A percentile compares a stretch with the other conserved stretches of the same genome.
phyloP scores from a whole-genome alignment of 768 basidiomycete genomes.

The Arthromyces matolae region DNA sequence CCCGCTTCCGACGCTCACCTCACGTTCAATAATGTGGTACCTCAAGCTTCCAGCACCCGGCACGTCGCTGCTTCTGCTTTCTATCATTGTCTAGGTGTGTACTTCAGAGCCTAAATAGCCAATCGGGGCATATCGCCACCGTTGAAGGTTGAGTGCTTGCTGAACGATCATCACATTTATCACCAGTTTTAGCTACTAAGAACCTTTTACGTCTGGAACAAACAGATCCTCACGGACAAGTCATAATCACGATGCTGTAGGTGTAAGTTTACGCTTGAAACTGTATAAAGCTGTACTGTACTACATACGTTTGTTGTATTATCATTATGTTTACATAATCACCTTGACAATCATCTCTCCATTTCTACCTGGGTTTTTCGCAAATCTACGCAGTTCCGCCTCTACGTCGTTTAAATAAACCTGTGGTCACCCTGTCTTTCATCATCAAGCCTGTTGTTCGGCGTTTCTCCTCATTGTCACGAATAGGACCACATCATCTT shows the following conservation, averaged over 20 bases:
- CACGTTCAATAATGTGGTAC: constrained; percentile 64
- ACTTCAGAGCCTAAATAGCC: too few species aligned
- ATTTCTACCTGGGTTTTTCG: constrained; percentile 4
- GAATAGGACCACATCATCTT: constrained; percentile 1
- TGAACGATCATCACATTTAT: constrained; percentile 3
- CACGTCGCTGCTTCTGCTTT: constrained; percentile 81
- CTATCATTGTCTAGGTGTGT: constrained; percentile 79
- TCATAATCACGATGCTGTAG: constrained; percentile 11
- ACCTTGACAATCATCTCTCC: constrained; percentile 11
- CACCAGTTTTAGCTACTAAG: constrained; percentile 73
- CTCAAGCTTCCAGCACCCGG: constrained; percentile 59
- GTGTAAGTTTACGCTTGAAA: too few species aligned
- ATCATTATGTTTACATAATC: too few species aligned
- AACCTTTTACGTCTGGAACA: constrained; percentile 62
- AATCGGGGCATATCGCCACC: too few species aligned
- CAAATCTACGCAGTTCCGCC: constrained; percentile 11
- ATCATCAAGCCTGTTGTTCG: neutral
- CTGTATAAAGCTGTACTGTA: too few species aligned
- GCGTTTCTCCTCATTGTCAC: neutral
- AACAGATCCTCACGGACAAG: constrained; percentile 48
- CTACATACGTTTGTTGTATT: too few species aligned
- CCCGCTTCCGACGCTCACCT: constrained; percentile 44
- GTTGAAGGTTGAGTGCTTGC: too few species aligned
- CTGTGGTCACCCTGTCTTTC: constrained; percentile 1
- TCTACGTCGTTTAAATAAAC: too few species aligned